Evolutionary conservation across 2,329 filamentous ascomycete species (phyloP), one percentile per base, ranked within the genome.

Genomic region (Aspergillus bombycis): DNA sequence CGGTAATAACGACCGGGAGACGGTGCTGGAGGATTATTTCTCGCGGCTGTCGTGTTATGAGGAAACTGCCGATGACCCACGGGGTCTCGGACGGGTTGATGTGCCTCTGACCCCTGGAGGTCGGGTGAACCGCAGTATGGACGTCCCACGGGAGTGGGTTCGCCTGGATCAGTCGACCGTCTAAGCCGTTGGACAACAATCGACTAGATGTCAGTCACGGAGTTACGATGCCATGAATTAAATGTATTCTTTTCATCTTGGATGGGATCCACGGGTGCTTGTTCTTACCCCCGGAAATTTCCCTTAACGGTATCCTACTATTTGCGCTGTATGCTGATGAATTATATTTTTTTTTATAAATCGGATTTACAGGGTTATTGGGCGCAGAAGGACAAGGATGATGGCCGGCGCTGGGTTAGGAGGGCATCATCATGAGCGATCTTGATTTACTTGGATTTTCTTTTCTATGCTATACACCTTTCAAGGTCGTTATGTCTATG

Each of bases 11-110:
- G 88, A 79, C 82, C 92, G 75, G 77, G 93, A 80, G 78, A 89
- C 76, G 14, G 86, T 86, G 0, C 77, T 97, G 54, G 91, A 93
- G 1, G 94, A 97, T 72, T 97, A 97, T 77, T 97, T 97, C 75
- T 83, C 89, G 0, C 87, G 94, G 1, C 80, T 96, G 45, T 91
- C 91, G 0, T 74, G 71, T 38, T 76, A 92, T 67, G 90, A 91
- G 61, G 89, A 92, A 48, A 82, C 81, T 48, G 84, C 86, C 45
- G 85, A 85, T 58, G 84, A 85, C 38, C 82, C 83, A 38, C 77
- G 80, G 28, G 78, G 78, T 28, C 69, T 72, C 8, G 79, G 77
- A 55, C 77, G 80, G 64, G 79, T 82, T 21, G 86, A 89, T 68
- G 81, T 89, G 12, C 87, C 88, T 23, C 79, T 90, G 21, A 90